Evolutionary conservation across 129 eudicot genomes (phyloP), one percentile per base, ranked within the genome.

Genomic region (Tanacetum coccineum): DNA sequence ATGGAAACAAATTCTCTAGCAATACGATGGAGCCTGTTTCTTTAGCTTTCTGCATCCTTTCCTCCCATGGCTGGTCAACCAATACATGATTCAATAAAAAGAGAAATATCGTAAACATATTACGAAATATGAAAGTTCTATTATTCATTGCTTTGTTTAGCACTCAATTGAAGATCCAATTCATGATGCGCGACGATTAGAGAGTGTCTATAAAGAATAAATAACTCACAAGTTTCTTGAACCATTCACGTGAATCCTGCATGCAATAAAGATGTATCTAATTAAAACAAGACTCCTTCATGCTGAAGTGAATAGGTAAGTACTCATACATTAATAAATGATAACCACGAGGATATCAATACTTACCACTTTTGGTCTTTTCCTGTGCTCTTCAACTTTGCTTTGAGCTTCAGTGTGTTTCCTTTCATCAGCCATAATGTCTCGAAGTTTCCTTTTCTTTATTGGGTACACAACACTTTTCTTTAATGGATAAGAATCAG

Each of bases 211-310:
- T 20, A 53, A 80, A 53, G 18, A 39, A 18, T 45, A 58, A 26
- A 42, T 48, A 70, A 79, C 85, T 79, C 59, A 87, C 94, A 68
- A 66, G 62, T 74, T 78, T 60, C 82, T 79, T 76, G 78, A 81
- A 83, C 95, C 87, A 83, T 51, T 68, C 71, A 59, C 77, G 64
- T n/a, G 78, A 20, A 68, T 83, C 89, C 87, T 87, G 89, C 76
- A 83, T 39, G 57, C 68, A 81, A 69, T 21, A 70, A 64, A 67
- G 26, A 53, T 18, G 40, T 66, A 56, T 55, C 19, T 18, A 32
- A 30, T 49, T 25, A 17, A 21, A 71, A 21, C n/a, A 60, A 71
- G 51, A 39, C 0, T 51, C 15, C 39, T 72, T 8, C 13, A 61
- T 39, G 13, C 4, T 46, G 20, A 63, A 20, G 2, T 45, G 0